Conservation (phyloP, 495 filamentous ascomycete species). For the Daldinia bambusicola region DNA sequence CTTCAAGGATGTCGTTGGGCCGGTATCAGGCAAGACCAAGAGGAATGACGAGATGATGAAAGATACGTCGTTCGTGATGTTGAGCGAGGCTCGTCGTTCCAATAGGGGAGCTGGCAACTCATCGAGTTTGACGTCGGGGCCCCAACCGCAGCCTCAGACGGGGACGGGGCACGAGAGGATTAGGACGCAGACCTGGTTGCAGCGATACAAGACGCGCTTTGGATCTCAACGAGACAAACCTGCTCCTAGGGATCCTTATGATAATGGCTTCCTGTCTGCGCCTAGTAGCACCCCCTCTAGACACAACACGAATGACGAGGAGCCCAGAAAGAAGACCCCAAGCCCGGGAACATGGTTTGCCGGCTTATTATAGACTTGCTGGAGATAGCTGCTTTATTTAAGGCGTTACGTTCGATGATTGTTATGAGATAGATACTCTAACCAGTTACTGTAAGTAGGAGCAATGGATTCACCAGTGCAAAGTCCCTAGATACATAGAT, state of each 20-base stretch:
- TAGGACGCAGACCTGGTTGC: neutral
- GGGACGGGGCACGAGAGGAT: neutral
- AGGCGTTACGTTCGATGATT: neutral
- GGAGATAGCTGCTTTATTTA: neutral
- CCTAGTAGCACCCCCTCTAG: neutral
- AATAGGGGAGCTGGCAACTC: neutral
- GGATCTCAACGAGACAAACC: neutral
- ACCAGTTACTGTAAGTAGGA: neutral
- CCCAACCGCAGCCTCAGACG: neutral
- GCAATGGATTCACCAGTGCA: neutral
- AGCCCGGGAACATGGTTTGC: slow-evolving; percentile 3
- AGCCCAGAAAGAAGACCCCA: neutral
- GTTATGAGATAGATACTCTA: neutral
- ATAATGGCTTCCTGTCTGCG: neutral
- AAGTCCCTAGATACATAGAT: neutral
- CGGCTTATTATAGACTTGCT: neutral
- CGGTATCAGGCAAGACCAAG: neutral
- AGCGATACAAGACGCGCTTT: neutral
- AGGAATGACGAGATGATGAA: neutral
- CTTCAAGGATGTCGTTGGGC: neutral
- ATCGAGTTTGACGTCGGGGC: neutral
- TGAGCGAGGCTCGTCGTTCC: neutral
- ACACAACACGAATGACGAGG: neutral
- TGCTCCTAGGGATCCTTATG: neutral
- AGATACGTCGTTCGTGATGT: neutral